Conservation (phyloP, 2,329 filamentous ascomycete genomes). For the Colletotrichum aenigma region DNA sequence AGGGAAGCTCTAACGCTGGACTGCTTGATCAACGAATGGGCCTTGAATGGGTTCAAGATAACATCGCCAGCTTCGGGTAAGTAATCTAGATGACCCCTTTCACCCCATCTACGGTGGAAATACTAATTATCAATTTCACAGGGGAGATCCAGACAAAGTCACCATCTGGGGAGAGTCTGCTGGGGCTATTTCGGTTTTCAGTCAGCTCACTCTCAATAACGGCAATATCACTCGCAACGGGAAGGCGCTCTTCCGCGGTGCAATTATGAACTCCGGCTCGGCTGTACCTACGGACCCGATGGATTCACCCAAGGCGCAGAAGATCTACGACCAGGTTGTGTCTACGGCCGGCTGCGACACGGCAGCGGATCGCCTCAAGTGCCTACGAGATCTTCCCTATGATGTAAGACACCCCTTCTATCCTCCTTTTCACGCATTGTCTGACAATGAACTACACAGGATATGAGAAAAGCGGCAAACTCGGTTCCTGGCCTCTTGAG, state of each 20-base stretch:
- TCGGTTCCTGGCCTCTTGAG: slow-evolving; percentile 61
- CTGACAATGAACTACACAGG: slow-evolving; percentile 52
- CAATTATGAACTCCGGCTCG: slow-evolving; percentile 67
- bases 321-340: slow-evolving; percentile 56
- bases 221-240: slow-evolving; percentile 59
- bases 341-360: slow-evolving; percentile 56
- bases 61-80: slow-evolving; percentile 39
- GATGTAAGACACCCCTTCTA: no score
- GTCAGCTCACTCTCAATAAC: slow-evolving; percentile 66
- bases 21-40: slow-evolving; percentile 37
- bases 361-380: slow-evolving; percentile 52
- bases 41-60: slow-evolving; percentile 37
- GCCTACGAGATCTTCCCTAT: slow-evolving; percentile 58
- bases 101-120: no score
- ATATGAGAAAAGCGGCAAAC: slow-evolving; percentile 56
- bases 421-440: no score
- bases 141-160: slow-evolving; percentile 67
- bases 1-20: slow-evolving; percentile 44
- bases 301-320: slow-evolving; percentile 60
- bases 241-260: slow-evolving; percentile 65
- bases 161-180: slow-evolving; percentile 69
- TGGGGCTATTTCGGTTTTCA: slow-evolving; percentile 63
- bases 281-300: slow-evolving; percentile 55
- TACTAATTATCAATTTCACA: not conserved
- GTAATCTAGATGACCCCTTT: no score